A percentile compares a stretch with the other conserved stretches of the same genome.
phyloP scores from a whole-genome alignment of 768 basidiomycete genomes.

The Tylopilus balloui region DNA sequence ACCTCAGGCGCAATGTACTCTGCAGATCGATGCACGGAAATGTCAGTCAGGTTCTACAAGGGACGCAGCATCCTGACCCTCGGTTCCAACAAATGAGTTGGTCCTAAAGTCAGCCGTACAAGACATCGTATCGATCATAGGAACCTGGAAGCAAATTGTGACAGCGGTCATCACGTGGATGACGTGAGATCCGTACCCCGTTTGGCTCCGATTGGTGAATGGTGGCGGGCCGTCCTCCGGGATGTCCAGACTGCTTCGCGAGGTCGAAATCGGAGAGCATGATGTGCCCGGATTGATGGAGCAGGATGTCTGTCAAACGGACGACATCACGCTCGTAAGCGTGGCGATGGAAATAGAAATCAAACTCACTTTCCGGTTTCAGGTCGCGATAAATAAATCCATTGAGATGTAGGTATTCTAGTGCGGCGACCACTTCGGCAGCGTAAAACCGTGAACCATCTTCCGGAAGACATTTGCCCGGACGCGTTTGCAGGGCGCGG shows the following conservation, averaged over 20 bases:
- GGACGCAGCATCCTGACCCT: constrained; percentile 55
- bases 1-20: constrained; percentile 99
- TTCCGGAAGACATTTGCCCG: constrained; percentile 94
- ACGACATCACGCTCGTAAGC: background rate
- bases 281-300: constrained; percentile 98
- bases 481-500: constrained; percentile 91
- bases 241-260: constrained; percentile 89
- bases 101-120: constrained; percentile 98
- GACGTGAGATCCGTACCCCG: constrained; percentile 55
- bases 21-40: constrained; percentile 32
- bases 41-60: constrained; percentile 14
- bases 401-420: constrained; percentile 98
- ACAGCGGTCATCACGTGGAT: constrained; percentile 4
- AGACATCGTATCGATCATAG: constrained; percentile 93
- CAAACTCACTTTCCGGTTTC: constrained; percentile 92
- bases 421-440: constrained; percentile 94
- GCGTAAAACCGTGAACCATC: constrained; percentile 97
- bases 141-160: constrained; percentile 49
- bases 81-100: constrained; percentile 98
- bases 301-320: constrained; percentile 72
- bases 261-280: constrained; percentile 99
- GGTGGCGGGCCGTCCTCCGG: constrained; percentile 79
- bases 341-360: constrained; percentile 9
- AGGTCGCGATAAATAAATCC: constrained; percentile 99
- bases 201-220: constrained; percentile 83